A percentile compares a stretch with the other conserved stretches of the same genome.
These are phyloP conservation scores for Ailanthus altissimus DNA, from an alignment of 345 rosid genomes.

Conservation along the genomic window DNA sequence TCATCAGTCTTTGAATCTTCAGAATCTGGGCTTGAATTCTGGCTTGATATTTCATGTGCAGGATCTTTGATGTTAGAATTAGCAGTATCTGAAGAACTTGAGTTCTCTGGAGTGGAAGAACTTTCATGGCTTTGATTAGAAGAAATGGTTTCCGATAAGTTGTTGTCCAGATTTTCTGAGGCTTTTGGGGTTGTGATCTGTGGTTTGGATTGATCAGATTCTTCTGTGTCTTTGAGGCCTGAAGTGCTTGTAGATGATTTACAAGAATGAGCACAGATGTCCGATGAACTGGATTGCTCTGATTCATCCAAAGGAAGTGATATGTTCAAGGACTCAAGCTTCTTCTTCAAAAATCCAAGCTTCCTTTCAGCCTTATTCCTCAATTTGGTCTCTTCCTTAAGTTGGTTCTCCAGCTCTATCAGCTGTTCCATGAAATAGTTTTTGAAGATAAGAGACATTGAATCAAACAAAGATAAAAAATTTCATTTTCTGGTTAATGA, in stretches of 20 bases:
- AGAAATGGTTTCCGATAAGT: slow-evolving; percentile 23
- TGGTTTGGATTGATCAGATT: slow-evolving; percentile 35
- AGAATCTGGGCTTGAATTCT: slow-evolving; percentile 14
- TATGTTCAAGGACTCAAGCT: slow-evolving; percentile 55
- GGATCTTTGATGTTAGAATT: slow-evolving; percentile 24
- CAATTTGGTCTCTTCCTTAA: slow-evolving; percentile 65
- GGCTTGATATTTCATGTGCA: slow-evolving; percentile 14
- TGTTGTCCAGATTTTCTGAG: slow-evolving; percentile 20
- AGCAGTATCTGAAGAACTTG: slow-evolving; percentile 12
- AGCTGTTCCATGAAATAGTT: slow-evolving; percentile 40
- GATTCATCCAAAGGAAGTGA: slow-evolving; percentile 35
- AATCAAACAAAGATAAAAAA: neutral
- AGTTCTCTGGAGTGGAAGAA: slow-evolving; percentile 25
- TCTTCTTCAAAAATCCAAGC: slow-evolving; percentile 53
- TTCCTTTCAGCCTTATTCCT: slow-evolving; percentile 73
- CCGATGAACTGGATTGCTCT: slow-evolving; percentile 42
- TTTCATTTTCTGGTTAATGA: neutral
- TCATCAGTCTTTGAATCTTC: slow-evolving; percentile 28
- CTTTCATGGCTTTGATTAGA: slow-evolving; percentile 23
- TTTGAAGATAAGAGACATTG: neutral
- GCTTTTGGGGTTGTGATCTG: slow-evolving; percentile 16
- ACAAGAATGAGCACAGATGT: slow-evolving; percentile 37
- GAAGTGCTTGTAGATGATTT: slow-evolving; percentile 42
- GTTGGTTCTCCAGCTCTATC: slow-evolving; percentile 55
- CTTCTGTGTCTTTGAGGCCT: slow-evolving; percentile 33